Evolutionary conservation across 257 asterid genomes (phyloP), one percentile per base, ranked within the genome.

Genomic region (Scutellaria galericulata): DNA sequence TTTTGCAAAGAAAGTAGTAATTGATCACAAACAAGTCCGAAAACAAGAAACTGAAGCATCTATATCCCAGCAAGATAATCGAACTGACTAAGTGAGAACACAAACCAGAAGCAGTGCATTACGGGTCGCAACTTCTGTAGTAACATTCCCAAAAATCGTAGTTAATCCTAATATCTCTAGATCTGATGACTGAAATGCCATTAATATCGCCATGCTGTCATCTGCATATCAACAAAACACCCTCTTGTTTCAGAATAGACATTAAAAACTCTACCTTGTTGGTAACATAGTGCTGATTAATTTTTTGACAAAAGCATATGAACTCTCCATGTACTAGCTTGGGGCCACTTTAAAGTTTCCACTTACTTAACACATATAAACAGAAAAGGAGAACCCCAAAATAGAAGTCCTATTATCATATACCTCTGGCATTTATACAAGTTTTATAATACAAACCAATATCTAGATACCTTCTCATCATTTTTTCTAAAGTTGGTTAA

Each of bases 41-140:
- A 60, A 27, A 35, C 52, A 73, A 65, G 66, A 77, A 53, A 3
- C 27, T 27, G 66, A 46, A 68, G 58, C 41, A 59, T 45, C 48
- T 31, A 46, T 58, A 27, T 10, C 66, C 51, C 44, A 27, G 67
- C 55, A 75, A 64, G 46, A 60, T 24, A 72, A 64, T n/a, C 24
- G 41, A 20, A 66, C 50, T 31, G 39, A 58, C 57, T 14, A 56
- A 72, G 55, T 45, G 64, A 70, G 47, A 82, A 64, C 66, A 70
- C 91, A 73, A 84, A 95, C 99, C 96, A 95, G 86, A 83, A 86
- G 81, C 82, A 95, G 82, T 66, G 99, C 96, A 81, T 90, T 95
- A 69, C 86, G 85, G 1, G 99, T 95, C 5, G 99, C 96, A 79
- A 75, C 80, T 83, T 84, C 88, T 4, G 98, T 95, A 42, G 82